Evolutionary conservation across 2,329 filamentous ascomycete genomes (phyloP), one percentile per base, ranked within the genome.

Genomic region (Macrophomina phaseolina): DNA sequence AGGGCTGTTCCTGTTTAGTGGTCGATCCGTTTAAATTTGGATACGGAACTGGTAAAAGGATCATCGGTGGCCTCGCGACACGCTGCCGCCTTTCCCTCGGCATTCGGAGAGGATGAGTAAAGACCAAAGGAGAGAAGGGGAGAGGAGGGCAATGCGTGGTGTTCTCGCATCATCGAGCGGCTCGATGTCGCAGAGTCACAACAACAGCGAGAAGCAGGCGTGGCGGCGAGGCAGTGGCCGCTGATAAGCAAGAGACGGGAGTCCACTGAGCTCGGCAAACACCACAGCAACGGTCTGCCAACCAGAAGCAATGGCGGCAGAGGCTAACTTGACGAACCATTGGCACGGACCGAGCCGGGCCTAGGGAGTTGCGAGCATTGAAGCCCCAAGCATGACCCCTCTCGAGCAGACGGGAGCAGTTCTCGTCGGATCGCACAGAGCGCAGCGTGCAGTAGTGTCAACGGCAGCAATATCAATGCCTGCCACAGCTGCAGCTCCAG

Each of bases 331-430:
- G 16, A 42, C 58, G 58, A 62, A 36, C 42, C 58, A 62, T 62
- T 62, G 58, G 58, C 42, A 49, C 58, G 58, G 58, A 49, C 58
- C 58, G 58, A 62, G 58, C 58, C 58, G 58, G 58, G 34, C 58
- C 58, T 48, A 49, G 16, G n/a, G 32, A 28, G 46, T 49, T 42
- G 38, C n/a, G 58, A 49, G 42, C 58, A 34, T 42, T 48, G 40
- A 12, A 16, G 38, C 16, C n/a, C 23, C 55, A 45, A 18, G 55
- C 55, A 61, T 61, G 16, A 23, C 30, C 56, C 56, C 30, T 49
- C 56, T 4, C 18, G 16, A n/a, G 11, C 23, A 16, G 16, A 7
- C 11, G 4, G 5, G 53, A 45, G 18, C 18, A 36, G 36, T 32
- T 52, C 49, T 52, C 11, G 42, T n/a, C 51, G 53, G 16, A 38